A percentile compares a stretch with the other conserved stretches of the same genome.
Conservation (phyloP, 768 basidiomycete species). For the Psilocybe subaeruginosa region DNA sequence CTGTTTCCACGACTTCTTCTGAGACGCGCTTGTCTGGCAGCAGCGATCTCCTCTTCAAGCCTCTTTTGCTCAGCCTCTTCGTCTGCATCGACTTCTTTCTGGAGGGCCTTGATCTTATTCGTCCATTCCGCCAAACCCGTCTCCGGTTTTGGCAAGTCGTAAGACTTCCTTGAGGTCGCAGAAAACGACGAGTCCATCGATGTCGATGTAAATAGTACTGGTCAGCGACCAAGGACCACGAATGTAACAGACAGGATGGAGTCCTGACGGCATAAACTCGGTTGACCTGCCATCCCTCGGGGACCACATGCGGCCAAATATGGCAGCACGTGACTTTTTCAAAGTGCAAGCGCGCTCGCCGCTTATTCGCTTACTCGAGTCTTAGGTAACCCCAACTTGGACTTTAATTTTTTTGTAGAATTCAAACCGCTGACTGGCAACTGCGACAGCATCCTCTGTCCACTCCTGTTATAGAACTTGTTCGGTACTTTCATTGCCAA, state of each 20-base stretch:
- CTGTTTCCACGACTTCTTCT: slow-evolving; percentile 49
- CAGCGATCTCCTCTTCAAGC: slow-evolving; percentile 65
- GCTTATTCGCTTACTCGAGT: too few species aligned
- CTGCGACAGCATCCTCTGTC: too few species aligned
- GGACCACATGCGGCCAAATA: slow-evolving; percentile 12
- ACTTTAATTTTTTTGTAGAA: too few species aligned
- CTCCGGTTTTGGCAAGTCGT: slow-evolving; percentile 58
- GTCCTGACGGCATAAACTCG: neutral
- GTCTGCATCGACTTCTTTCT: slow-evolving; percentile 80
- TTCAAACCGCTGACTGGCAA: too few species aligned
- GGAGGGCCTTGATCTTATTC: slow-evolving; percentile 76
- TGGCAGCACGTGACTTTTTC: slow-evolving; percentile 7
- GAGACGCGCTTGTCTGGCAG: slow-evolving; percentile 52
- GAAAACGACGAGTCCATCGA: slow-evolving; percentile 27
- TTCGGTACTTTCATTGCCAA: too few species aligned
- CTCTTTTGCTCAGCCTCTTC: slow-evolving; percentile 77
- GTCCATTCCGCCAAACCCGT: slow-evolving; percentile 81
- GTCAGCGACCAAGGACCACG: neutral
- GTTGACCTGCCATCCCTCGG: slow-evolving; percentile 8
- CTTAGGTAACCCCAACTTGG: too few species aligned
- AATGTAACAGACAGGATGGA: neutral
- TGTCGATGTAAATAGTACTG: neutral
- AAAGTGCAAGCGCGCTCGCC: neutral
- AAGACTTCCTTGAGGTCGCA: slow-evolving; percentile 26
- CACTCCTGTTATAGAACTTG: too few species aligned